These are phyloP conservation scores for Coemansia sp. DNA, from an alignment of 192 early-diverging fungal genomes.

Conservation along the genomic window DNA sequence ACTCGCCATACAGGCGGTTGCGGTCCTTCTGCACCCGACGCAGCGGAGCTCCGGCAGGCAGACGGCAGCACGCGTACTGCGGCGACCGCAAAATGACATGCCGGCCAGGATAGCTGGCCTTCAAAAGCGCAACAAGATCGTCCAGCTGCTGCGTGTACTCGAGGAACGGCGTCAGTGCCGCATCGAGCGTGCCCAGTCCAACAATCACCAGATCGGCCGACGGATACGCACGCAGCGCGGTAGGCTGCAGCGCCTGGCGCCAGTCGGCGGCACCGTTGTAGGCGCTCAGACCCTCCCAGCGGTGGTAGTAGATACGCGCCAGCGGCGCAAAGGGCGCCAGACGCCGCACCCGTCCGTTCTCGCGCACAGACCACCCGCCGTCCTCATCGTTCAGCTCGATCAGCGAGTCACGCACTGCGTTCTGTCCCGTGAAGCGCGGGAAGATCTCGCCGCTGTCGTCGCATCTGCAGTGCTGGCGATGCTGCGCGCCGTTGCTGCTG, in stretches of 20 bases:
- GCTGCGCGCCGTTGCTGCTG: neutral
- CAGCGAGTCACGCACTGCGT: conserved; percentile 26
- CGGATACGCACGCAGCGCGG: conserved; percentile 2
- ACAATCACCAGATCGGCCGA: conserved; percentile 13
- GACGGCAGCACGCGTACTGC: conserved; percentile 26
- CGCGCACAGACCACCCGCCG: conserved; percentile 22
- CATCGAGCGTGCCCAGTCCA: conserved; percentile 15
- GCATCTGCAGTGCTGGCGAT: conserved; percentile 8
- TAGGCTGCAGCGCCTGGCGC: conserved; percentile 3
- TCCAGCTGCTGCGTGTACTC: conserved; percentile 22
- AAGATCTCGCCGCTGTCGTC: conserved; percentile 32
- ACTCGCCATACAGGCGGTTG: conserved; percentile 22
- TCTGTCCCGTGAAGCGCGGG: conserved; percentile 21
- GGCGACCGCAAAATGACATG: conserved; percentile 24
- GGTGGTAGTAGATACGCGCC: conserved; percentile 22
- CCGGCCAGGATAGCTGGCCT: conserved; percentile 9
- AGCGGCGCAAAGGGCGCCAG: neutral
- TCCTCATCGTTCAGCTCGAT: conserved; percentile 28
- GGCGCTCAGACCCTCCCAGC: conserved; percentile 25
- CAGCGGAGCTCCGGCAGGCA: conserved; percentile 15
- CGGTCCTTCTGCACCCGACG: conserved; percentile 25
- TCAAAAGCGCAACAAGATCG: conserved; percentile 12
- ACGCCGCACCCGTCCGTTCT: conserved; percentile 9
- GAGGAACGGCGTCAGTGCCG: conserved; percentile 18
- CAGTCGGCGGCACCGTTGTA: conserved; percentile 16